Evolutionary conservation across 2,329 filamentous ascomycete species (phyloP).

Genomic region (Fusarium protoensiforme): DNA sequence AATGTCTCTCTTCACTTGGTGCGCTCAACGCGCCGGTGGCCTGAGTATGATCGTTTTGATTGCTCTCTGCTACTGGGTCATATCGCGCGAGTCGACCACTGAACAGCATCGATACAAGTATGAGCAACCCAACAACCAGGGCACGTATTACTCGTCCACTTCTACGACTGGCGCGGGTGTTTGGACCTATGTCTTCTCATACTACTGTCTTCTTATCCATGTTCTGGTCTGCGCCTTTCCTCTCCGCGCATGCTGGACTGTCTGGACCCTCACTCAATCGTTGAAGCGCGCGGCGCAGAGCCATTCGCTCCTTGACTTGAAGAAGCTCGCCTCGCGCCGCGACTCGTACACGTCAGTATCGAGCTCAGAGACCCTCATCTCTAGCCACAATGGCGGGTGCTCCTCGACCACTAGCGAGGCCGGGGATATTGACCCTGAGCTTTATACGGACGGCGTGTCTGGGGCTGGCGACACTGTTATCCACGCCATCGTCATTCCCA

Average conservation of each 20-base stretch:
- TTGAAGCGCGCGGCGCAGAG: constrained; percentile 59
- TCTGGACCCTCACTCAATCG: constrained; percentile 66
- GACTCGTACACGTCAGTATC: constrained; percentile 66
- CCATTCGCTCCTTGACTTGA: constrained; percentile 57
- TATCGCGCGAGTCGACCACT: constrained; percentile 60
- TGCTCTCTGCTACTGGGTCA: constrained; percentile 65
- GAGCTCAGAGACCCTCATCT: constrained; percentile 65
- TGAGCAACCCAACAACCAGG: constrained; percentile 52
- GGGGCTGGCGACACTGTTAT: constrained; percentile 60
- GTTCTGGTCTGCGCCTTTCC: constrained; percentile 72
- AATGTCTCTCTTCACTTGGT: constrained; percentile 68
- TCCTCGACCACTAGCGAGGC: constrained; percentile 63
- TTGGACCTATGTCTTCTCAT: constrained; percentile 67
- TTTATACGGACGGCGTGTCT: constrained; percentile 57
- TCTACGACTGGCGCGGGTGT: constrained; percentile 56
- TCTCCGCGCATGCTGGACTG: constrained; percentile 69
- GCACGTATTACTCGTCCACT: constrained; percentile 44
- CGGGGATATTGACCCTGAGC: constrained; percentile 61
- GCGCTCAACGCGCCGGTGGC: constrained; percentile 64
- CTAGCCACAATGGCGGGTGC: constrained; percentile 55
- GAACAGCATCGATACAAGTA: constrained; percentile 57
- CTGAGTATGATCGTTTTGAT: constrained; percentile 64
- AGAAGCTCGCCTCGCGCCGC: constrained; percentile 61
- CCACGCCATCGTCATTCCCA: constrained; percentile 77
- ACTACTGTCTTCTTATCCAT: constrained; percentile 75